phyloP scores from a whole-genome alignment of 352 stramenopile species.

The Phytophthora syringae region DNA sequence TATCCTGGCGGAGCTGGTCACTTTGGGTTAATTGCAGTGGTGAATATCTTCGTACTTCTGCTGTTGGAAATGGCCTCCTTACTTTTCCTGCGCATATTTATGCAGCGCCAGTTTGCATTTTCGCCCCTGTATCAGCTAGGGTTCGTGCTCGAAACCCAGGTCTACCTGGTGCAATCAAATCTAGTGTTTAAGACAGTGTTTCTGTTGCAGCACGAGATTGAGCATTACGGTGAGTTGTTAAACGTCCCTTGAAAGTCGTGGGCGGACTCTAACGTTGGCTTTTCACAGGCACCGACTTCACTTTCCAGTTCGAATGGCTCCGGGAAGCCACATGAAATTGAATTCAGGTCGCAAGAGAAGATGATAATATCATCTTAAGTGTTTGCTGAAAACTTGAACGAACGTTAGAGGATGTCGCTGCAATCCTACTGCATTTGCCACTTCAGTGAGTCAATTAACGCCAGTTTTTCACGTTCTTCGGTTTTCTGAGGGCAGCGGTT shows the following conservation, averaged over 20 bases:
- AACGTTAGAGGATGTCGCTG: no score
- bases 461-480: no score
- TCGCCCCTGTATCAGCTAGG: constrained; percentile 36
- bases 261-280: background rate
- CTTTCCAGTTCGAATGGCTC: constrained; percentile 12
- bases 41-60: constrained; percentile 20
- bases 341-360: no score
- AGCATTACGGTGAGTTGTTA: constrained; percentile 7
- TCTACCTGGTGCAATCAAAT: constrained; percentile 4
- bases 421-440: no score
- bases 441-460: no score
- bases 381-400: no score
- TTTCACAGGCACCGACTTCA: constrained; percentile 11
- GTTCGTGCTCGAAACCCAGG: constrained; percentile 47
- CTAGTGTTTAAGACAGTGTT: background rate
- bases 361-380: no score
- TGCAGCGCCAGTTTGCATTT: constrained; percentile 36
- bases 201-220: constrained; percentile 12
- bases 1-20: constrained; percentile 18
- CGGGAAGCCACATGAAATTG: background rate
- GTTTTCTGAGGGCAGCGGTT: no score
- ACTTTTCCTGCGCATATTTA: constrained; percentile 21
- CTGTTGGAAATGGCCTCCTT: constrained; percentile 36
- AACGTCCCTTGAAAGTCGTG: background rate
- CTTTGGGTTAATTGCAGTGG: background rate